A percentile compares a stretch with the other conserved stretches of the same genome.
phyloP scores from a whole-genome alignment of 176 grass and related monocot species.

The Musa troglodytarum region DNA sequence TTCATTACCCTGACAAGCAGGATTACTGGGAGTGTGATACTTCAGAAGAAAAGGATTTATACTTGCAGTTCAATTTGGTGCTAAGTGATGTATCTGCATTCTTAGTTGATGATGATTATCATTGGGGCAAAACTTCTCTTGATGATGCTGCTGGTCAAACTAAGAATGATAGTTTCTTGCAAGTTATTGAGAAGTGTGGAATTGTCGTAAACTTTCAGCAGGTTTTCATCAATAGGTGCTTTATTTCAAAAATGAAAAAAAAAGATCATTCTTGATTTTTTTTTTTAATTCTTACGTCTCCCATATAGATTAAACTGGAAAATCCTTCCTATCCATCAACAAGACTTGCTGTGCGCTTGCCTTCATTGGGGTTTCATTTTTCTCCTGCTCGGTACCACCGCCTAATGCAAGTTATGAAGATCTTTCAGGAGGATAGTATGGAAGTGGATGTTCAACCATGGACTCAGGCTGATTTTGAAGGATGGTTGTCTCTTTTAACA shows the following conservation, averaged over 20 bases:
- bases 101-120: slow-evolving; percentile 88
- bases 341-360: slow-evolving; percentile 79
- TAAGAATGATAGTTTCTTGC: slow-evolving; percentile 37
- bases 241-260: background rate
- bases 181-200: slow-evolving; percentile 92
- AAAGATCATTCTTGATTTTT: background rate
- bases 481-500: slow-evolving; percentile 76
- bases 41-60: slow-evolving; percentile 70
- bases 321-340: slow-evolving; percentile 76
- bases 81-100: slow-evolving; percentile 96
- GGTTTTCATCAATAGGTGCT: slow-evolving; percentile 19
- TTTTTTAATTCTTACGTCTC: slow-evolving; percentile 5
- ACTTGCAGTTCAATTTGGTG: slow-evolving; percentile 91
- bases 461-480: slow-evolving; percentile 90
- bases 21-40: slow-evolving; percentile 68
- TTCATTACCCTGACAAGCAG: slow-evolving; percentile 32
- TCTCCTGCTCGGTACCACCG: slow-evolving; percentile 93
- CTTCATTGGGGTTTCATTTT: slow-evolving; percentile 92
- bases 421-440: slow-evolving; percentile 59
- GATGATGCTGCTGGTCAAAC: slow-evolving; percentile 15
- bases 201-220: slow-evolving; percentile 92
- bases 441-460: slow-evolving; percentile 46
- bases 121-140: slow-evolving; percentile 49
- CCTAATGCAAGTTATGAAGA: slow-evolving; percentile 79
- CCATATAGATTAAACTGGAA: slow-evolving; percentile 73